Evolutionary conservation across 2,329 filamentous ascomycete species (phyloP), one percentile per base, ranked within the genome.

Genomic region (Fusarium coicis): DNA sequence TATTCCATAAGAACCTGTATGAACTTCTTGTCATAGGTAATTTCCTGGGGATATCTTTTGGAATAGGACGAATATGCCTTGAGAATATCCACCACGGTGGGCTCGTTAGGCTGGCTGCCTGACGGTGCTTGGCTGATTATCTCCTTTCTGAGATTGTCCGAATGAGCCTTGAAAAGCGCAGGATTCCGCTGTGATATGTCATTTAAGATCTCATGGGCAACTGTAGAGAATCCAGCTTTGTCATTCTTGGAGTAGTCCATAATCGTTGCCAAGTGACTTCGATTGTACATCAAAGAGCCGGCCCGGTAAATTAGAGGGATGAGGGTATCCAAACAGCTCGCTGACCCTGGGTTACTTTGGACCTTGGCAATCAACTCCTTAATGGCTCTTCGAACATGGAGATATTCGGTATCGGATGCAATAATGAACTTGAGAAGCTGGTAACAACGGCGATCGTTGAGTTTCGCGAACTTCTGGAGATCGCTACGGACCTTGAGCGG

Each of bases 21-120:
- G 76, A 98, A 96, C 74, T 93, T 93, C 63, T 92, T 90, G 70
- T 97, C 93, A 66, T 90, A 89, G 2, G 93, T 93, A 59, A 99
- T 89, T 68, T 98, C 95, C 16, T 91, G 87, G 0, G 96, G 92
- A 75, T 97, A 96, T 76, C 92, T 95, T 78, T 92, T 92, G 3
- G 95, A 93, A 80, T 97, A 99, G 4, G 93, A 94, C 15, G 96
- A 93, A 80, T 96, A 98, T 6, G 97, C 96, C 80, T 97, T 98
- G 66, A 99, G 86, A 4, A 96, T 96, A 77, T 98, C 94, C 18
- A 96, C 93, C n/a, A 93, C 92, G 7, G 89, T 87, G 2, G 90
- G 82, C 59, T 96, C 93, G 70, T 95, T 95, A 4, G 87, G 79
- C 58, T 89, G 89, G 23, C 86, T 90, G 26, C 89, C 86, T 8